These are phyloP conservation scores for Globisporangium radiosum DNA, from an alignment of 352 stramenopile genomes.

Conservation along the genomic window DNA sequence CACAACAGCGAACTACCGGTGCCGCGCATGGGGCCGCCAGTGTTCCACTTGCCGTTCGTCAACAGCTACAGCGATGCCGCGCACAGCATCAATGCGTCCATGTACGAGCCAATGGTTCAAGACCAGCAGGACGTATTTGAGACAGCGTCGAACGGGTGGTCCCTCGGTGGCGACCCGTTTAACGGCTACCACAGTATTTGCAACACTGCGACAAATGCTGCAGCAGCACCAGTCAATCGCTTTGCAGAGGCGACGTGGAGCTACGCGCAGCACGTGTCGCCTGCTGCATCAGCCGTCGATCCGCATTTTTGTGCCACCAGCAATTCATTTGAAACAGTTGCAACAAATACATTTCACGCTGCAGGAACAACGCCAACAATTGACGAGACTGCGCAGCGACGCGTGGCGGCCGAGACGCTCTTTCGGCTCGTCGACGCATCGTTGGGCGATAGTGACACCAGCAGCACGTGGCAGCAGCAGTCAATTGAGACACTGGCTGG, in stretches of 20 bases:
- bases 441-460: background rate
- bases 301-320: background rate
- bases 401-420: conserved; percentile 4
- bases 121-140: background rate
- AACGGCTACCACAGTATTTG: conserved; percentile 1
- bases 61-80: background rate
- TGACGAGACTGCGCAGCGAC: background rate
- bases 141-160: background rate
- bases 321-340: no score
- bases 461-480: background rate
- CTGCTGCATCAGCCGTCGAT: conserved; percentile 10
- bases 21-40: conserved; percentile 7
- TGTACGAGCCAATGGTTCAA: background rate
- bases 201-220: background rate
- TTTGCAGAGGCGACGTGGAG: conserved; percentile 13
- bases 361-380: no score
- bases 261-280: conserved; percentile 10
- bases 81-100: background rate
- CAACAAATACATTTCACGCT: no score
- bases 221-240: background rate
- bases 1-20: background rate
- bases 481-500: background rate
- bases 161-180: background rate
- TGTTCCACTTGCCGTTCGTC: conserved; percentile 6
- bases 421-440: conserved; percentile 1